Evolutionary conservation across 2,329 filamentous ascomycete species (phyloP).

Genomic region (Helotiales sp.): DNA sequence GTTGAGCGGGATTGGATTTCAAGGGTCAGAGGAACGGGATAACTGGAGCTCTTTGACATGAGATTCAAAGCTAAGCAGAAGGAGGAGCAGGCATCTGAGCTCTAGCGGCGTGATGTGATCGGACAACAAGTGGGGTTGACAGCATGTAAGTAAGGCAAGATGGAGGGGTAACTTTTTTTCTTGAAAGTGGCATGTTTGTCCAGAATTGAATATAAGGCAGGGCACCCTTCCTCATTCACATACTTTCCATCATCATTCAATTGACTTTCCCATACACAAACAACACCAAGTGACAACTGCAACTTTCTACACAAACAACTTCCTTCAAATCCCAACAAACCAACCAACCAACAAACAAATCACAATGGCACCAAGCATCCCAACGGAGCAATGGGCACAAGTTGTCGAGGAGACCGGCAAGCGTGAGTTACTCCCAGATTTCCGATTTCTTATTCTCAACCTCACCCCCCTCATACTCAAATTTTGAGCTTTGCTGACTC

Average conservation of each 20-base stretch:
- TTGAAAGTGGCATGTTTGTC: slow-evolving; percentile 27
- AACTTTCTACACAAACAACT: background rate
- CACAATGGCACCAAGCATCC: slow-evolving; percentile 56
- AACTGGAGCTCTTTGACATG: slow-evolving; percentile 2
- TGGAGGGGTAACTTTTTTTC: slow-evolving; percentile 21
- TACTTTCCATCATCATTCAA: slow-evolving; percentile 16
- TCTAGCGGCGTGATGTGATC: slow-evolving; percentile 27
- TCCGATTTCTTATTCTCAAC: no score
- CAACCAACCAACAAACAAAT: slow-evolving; percentile 20
- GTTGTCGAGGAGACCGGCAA: slow-evolving; percentile 83
- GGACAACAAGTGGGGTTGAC: slow-evolving; percentile 24
- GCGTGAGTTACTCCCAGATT: slow-evolving; percentile 52
- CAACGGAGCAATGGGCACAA: slow-evolving; percentile 87
- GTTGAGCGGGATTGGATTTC: slow-evolving; percentile 22
- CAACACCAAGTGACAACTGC: background rate
- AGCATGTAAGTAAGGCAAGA: slow-evolving; percentile 2
- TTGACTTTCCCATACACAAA: slow-evolving; percentile 14
- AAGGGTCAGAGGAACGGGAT: slow-evolving; percentile 18
- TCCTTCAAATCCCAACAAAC: slow-evolving; percentile 1
- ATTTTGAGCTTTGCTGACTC: slow-evolving; percentile 15
- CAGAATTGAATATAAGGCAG: slow-evolving; percentile 22
- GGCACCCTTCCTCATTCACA: background rate
- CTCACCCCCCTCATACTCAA: background rate
- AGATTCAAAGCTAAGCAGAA: slow-evolving; percentile 11
- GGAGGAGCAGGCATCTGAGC: slow-evolving; percentile 10